phyloP scores from a whole-genome alignment of 768 basidiomycete genomes.

The Suillus bovinus region DNA sequence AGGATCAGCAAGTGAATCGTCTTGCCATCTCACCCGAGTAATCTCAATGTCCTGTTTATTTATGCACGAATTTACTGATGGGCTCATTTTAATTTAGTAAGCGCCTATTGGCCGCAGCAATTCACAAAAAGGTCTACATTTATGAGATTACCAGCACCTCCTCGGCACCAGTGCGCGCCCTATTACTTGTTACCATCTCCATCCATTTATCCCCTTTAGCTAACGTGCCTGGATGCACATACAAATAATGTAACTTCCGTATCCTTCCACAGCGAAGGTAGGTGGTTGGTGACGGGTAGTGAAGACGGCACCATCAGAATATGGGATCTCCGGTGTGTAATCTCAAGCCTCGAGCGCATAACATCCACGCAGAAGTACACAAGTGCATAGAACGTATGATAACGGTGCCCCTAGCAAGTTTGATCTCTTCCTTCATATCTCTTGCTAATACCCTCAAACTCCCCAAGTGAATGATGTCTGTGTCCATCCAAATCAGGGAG shows the following conservation, averaged over 20 bases:
- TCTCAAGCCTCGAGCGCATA: constrained; percentile 18
- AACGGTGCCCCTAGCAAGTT: constrained; percentile 83
- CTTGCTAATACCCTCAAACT: constrained; percentile 16
- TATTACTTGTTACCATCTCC: constrained; percentile 19
- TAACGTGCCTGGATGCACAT: constrained; percentile 90
- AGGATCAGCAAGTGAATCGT: constrained; percentile 89
- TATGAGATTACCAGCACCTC: constrained; percentile 82
- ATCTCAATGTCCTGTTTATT: constrained; percentile 26
- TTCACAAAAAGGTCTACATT: constrained; percentile 92
- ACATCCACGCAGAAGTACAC: constrained; percentile 55
- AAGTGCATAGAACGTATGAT: constrained; percentile 90
- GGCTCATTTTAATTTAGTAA: constrained; percentile 53
- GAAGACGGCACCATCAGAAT: constrained; percentile 98
- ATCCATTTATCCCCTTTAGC: constrained; percentile 43
- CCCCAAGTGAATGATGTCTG: constrained; percentile 88
- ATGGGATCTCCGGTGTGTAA: constrained; percentile 90
- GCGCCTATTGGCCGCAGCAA: constrained; percentile 90
- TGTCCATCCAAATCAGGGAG: constrained; percentile 98
- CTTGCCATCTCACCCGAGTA: constrained; percentile 97
- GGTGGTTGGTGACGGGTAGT: constrained; percentile 97
- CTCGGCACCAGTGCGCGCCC: constrained; percentile 46
- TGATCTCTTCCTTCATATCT: constrained; percentile 12
- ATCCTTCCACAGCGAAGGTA: constrained; percentile 94
- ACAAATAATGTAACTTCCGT: constrained; percentile 90
- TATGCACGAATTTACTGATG: constrained; percentile 19